Conservation (phyloP, 1,284 basidiomycete species). For the Trichosporon ovoides region DNA sequence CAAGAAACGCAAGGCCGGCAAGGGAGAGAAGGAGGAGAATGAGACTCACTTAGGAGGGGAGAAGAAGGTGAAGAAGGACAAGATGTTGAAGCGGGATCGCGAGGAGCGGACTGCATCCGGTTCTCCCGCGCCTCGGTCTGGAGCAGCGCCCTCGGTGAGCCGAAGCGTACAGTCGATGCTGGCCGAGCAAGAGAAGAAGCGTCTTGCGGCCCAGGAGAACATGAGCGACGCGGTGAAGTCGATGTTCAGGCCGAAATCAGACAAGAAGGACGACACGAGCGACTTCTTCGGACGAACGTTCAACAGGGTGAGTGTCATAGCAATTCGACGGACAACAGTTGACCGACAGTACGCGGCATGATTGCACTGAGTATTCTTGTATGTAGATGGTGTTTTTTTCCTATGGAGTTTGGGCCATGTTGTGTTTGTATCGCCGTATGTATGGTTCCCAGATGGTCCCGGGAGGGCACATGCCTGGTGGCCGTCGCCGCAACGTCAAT, state of each 20-base stretch:
- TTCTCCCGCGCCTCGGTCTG: constrained; percentile 5
- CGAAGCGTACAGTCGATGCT: constrained; percentile 43
- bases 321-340: not conserved
- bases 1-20: constrained; percentile 38
- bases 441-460: too few species aligned
- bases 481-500: not conserved
- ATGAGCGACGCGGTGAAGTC: constrained; percentile 49
- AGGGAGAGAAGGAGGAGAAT: constrained; percentile 17
- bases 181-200: constrained; percentile 46
- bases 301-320: constrained; percentile 39
- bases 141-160: constrained; percentile 13
- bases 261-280: constrained; percentile 31
- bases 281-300: constrained; percentile 50
- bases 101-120: constrained; percentile 17
- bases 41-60: not conserved
- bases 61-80: constrained; percentile 10
- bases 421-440: not conserved
- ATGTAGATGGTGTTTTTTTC: not conserved
- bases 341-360: constrained; percentile 20
- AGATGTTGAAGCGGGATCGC: constrained; percentile 14
- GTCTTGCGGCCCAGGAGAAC: constrained; percentile 40
- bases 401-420: constrained; percentile 5
- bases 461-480: not conserved
- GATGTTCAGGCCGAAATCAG: constrained; percentile 42
- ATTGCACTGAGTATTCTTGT: not conserved